phyloP scores from a whole-genome alignment of 352 stramenopile genomes.

The Phytophthora sp. region DNA sequence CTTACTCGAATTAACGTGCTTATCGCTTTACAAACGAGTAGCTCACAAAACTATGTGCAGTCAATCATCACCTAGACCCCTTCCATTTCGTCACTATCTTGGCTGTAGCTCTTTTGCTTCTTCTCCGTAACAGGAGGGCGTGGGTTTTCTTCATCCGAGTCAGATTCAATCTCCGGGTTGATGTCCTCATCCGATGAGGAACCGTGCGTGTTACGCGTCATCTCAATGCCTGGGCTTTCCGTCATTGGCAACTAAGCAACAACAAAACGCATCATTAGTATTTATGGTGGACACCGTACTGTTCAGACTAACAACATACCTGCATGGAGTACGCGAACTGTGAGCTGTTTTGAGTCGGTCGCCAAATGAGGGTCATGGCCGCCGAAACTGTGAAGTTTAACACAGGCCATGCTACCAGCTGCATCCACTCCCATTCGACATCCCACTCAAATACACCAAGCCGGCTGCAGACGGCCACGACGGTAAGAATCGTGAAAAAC shows the following conservation, averaged over 20 bases:
- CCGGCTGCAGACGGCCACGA: constrained; percentile 81
- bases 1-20: constrained; percentile 12
- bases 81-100: constrained; percentile 56
- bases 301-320: constrained; percentile 33
- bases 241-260: constrained; percentile 68
- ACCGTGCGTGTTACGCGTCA: constrained; percentile 59
- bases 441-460: constrained; percentile 90
- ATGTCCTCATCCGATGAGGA: constrained; percentile 60
- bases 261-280: constrained; percentile 9
- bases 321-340: constrained; percentile 89
- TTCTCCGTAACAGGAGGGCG: constrained; percentile 37
- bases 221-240: constrained; percentile 65
- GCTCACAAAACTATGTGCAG: constrained; percentile 6
- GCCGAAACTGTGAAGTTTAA: constrained; percentile 92
- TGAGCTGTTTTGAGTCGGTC: constrained; percentile 84
- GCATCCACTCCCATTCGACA: constrained; percentile 92
- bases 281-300: constrained; percentile 15
- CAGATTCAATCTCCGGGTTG: constrained; percentile 58
- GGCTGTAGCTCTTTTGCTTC: constrained; percentile 49
- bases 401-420: constrained; percentile 91
- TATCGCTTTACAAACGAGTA: constrained; percentile 27
- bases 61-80: constrained; percentile 42
- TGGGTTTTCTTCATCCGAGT: constrained; percentile 73
- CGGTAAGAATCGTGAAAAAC: constrained; percentile 88
- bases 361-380: constrained; percentile 92